A percentile compares a stretch with the other conserved stretches of the same genome.
Conservation (phyloP, 768 basidiomycete species). For the Dictyophora rubrovolvata region DNA sequence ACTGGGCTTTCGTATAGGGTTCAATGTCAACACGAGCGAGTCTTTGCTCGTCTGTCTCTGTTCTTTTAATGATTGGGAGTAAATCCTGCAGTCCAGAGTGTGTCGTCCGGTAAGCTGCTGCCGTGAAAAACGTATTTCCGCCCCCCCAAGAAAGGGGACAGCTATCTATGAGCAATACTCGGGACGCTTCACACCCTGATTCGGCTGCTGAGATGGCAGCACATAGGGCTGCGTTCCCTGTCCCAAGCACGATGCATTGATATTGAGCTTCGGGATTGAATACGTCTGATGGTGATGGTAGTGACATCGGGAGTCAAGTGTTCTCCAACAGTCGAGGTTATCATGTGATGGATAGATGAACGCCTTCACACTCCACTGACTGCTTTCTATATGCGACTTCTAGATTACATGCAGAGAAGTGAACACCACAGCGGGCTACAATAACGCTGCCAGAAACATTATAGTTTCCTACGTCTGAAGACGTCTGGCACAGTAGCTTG, state of each 20-base stretch:
- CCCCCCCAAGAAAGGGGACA: constrained; percentile 55
- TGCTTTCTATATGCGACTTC: too few species aligned
- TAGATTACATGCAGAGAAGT: too few species aligned
- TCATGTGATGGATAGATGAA: too few species aligned
- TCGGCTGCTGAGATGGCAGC: constrained; percentile 53
- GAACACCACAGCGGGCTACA: too few species aligned
- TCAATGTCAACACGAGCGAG: constrained; percentile 40
- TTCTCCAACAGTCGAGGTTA: too few species aligned
- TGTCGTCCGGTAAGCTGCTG: constrained; percentile 55
- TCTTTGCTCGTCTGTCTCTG: constrained; percentile 28
- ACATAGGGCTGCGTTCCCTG: constrained; percentile 58
- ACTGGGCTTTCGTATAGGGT: constrained; percentile 46
- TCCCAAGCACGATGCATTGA: constrained; percentile 55
- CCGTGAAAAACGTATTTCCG: constrained; percentile 66
- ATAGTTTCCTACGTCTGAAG: too few species aligned
- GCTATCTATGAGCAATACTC: constrained; percentile 58
- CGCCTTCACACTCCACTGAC: too few species aligned
- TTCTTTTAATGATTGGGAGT: constrained; percentile 42
- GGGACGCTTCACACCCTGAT: constrained; percentile 36
- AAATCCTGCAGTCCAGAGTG: constrained; percentile 54
- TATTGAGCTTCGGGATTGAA: neutral
- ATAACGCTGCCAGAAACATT: too few species aligned
- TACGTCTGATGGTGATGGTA: neutral
- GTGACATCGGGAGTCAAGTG: too few species aligned
- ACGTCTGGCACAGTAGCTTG: too few species aligned